Percentiles rank a stretch among this genome's conserved stretches.
Conservation (phyloP, 306 rosid species). For the Ochetophila trinervis region DNA sequence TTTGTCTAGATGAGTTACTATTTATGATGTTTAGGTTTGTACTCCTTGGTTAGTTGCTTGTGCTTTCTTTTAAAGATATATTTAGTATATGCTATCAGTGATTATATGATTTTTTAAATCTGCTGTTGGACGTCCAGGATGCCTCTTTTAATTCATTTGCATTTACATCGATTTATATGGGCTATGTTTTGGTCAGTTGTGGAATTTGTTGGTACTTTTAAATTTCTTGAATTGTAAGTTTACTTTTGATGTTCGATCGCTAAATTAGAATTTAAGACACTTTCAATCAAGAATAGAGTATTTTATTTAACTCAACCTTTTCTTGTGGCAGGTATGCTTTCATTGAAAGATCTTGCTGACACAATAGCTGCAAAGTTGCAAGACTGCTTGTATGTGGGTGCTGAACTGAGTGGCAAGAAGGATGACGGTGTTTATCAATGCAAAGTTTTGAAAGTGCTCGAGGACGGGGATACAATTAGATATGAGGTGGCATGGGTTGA, state of each 20-base stretch:
- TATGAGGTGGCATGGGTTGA: constrained; percentile 87
- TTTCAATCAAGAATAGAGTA: too few relatives aligned
- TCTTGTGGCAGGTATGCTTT: constrained; percentile 63
- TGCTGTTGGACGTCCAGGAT: too few relatives aligned
- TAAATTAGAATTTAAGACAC: too few relatives aligned
- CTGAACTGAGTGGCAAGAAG: constrained; percentile 70
- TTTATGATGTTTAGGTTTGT: neutral
- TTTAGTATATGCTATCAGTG: too few relatives aligned
- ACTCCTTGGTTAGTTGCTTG: neutral
- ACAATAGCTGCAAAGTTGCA: constrained; percentile 64
- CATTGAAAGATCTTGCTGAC: constrained; percentile 84
- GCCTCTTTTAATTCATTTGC: too few relatives aligned
- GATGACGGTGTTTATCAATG: constrained; percentile 52
- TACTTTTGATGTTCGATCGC: too few relatives aligned
- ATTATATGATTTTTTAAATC: too few relatives aligned
- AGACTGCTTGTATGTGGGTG: constrained; percentile 59
- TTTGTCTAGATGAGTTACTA: neutral
- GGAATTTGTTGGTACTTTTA: too few relatives aligned
- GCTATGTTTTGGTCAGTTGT: too few relatives aligned
- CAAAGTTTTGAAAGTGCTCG: constrained; percentile 58
- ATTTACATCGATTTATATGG: too few relatives aligned
- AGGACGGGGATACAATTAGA: constrained; percentile 36
- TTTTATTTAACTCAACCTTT: constrained; percentile 11
- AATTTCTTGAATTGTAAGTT: neutral
- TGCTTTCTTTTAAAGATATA: too few relatives aligned